Percentiles rank a stretch among this genome's conserved stretches.
phyloP scores from a whole-genome alignment of 768 basidiomycete genomes.

The Rhodocollybia butyracea region DNA sequence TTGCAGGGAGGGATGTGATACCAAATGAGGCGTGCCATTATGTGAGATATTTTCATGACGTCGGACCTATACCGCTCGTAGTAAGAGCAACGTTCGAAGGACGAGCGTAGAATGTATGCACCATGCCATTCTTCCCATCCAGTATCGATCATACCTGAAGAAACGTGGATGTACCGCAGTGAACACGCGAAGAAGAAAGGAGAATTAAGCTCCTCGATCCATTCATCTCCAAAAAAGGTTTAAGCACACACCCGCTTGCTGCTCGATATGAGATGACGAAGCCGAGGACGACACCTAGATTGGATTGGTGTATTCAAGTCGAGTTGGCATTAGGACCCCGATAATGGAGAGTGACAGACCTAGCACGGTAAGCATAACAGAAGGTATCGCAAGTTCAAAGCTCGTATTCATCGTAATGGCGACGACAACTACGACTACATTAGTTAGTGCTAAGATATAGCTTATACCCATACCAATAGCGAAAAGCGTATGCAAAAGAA shows the following conservation, averaged over 20 bases:
- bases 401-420: slow-evolving; percentile 37
- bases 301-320: no score
- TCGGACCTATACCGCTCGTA: slow-evolving; percentile 41
- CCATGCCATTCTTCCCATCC: no score
- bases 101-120: no score
- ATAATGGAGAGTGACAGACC: not conserved
- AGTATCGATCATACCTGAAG: no score
- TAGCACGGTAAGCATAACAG: slow-evolving; percentile 47
- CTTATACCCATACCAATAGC: slow-evolving; percentile 37
- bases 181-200: no score
- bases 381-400: slow-evolving; percentile 44
- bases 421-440: slow-evolving; percentile 34
- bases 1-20: slow-evolving; percentile 55
- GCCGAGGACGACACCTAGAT: slow-evolving; percentile 44
- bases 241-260: slow-evolving; percentile 53
- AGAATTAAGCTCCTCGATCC: no score
- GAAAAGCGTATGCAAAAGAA: slow-evolving; percentile 57
- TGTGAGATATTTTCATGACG: slow-evolving; percentile 38
- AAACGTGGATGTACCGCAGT: no score
- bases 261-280: slow-evolving; percentile 62
- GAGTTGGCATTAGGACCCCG: not conserved
- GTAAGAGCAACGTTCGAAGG: slow-evolving; percentile 65
- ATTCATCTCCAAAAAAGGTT: no score
- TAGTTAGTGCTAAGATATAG: not conserved
- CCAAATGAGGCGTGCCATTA: slow-evolving; percentile 55